phyloP scores from a whole-genome alignment of 208 protist species.

The Crithidia brevicula region DNA sequence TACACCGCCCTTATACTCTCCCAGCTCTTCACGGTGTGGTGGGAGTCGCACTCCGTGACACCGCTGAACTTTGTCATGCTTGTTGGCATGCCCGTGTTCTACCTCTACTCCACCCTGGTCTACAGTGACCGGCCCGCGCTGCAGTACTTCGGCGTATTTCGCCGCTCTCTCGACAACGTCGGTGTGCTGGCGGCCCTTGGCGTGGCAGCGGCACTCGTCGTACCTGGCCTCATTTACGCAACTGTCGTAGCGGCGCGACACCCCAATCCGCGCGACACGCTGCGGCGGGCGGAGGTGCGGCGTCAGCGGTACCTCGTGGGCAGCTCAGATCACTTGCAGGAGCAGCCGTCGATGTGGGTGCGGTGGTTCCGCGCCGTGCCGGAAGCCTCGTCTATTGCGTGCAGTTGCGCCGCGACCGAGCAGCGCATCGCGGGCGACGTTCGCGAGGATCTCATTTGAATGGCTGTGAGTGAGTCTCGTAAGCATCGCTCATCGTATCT shows the following conservation, averaged over 20 bases:
- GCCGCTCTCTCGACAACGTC: constrained; percentile 38
- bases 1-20: constrained; percentile 90
- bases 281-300: constrained; percentile 40
- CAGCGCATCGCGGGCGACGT: neutral
- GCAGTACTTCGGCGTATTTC: constrained; percentile 74
- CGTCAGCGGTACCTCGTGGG: constrained; percentile 29
- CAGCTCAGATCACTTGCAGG: constrained; percentile 4
- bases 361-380: constrained; percentile 38
- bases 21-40: constrained; percentile 82
- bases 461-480: too few relatives aligned
- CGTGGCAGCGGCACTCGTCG: constrained; percentile 42
- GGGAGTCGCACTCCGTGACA: constrained; percentile 89
- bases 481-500: too few relatives aligned
- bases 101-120: constrained; percentile 44
- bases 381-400: constrained; percentile 34
- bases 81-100: constrained; percentile 74
- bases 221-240: constrained; percentile 49
- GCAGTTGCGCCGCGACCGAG: neutral
- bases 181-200: constrained; percentile 47
- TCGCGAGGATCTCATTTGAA: constrained; percentile 1
- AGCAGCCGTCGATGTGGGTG: constrained; percentile 36
- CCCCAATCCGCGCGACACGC: constrained; percentile 64
- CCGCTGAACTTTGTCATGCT: constrained; percentile 65
- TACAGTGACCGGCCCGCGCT: constrained; percentile 52
- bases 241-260: constrained; percentile 10